Conservation (phyloP, 1,139 yeast species). For the Entelexis sorbosivorans region DNA sequence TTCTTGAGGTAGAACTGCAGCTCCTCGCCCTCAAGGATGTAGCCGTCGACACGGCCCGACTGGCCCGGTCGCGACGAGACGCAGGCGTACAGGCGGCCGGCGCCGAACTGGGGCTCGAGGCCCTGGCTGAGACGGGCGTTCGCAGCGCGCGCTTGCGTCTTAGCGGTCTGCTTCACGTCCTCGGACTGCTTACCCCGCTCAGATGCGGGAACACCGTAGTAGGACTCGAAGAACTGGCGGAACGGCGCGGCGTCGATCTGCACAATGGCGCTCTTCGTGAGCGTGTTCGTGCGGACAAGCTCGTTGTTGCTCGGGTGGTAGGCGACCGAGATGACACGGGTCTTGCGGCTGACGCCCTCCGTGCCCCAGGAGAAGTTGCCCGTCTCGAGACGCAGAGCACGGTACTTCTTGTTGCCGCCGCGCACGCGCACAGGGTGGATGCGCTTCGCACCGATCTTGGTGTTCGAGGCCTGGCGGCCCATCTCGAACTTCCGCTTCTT, state of each 20-base stretch:
- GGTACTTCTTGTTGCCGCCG: constrained; percentile 99
- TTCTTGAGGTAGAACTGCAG: constrained; percentile 99
- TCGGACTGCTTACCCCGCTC: constrained; percentile 46
- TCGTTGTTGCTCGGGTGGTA: constrained; percentile 99
- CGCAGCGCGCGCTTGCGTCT: constrained; percentile 78
- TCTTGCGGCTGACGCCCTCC: constrained; percentile 96
- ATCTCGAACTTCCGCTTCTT: constrained; percentile 99
- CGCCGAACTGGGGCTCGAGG: constrained; percentile 91
- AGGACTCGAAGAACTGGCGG: constrained; percentile 99
- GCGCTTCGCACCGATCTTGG: constrained; percentile 98
- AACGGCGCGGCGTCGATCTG: constrained; percentile 99
- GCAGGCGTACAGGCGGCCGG: constrained; percentile 98
- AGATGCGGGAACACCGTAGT: constrained; percentile 91
- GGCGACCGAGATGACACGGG: constrained; percentile 95
- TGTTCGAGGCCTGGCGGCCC: constrained; percentile 99
- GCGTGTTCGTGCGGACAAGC: constrained; percentile 98
- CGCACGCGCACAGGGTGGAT: constrained; percentile 98
- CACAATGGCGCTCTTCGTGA: constrained; percentile 97
- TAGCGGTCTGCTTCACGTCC: constrained; percentile 39
- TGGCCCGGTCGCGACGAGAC: constrained; percentile 99
- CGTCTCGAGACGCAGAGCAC: constrained; percentile 98
- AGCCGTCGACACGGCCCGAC: constrained; percentile 99
- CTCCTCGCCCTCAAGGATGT: constrained; percentile 99
- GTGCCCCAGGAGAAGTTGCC: constrained; percentile 99
- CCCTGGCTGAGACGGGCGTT: constrained; percentile 77